Percentiles rank a stretch among this genome's conserved stretches.
Evolutionary conservation across 257 asterid species (phyloP).

Genomic region (Prunella vulgaris): DNA sequence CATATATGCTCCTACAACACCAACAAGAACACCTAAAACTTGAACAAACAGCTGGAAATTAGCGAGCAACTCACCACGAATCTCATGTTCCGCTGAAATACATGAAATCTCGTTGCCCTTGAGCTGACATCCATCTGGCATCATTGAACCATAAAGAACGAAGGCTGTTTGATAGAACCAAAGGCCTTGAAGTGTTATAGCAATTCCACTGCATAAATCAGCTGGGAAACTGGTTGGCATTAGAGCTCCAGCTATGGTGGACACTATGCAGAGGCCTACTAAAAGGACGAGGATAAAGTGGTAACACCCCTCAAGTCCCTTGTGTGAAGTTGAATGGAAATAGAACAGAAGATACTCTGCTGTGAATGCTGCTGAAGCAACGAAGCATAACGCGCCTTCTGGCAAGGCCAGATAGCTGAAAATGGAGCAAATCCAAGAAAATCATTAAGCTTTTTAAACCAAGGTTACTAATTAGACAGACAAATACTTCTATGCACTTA

Average conservation of each 20-base stretch:
- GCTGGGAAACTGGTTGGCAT: conserved; percentile 75
- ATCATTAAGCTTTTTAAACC: neutral
- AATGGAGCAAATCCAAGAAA: conserved; percentile 3
- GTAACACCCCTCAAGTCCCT: conserved; percentile 91
- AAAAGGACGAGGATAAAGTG: conserved; percentile 88
- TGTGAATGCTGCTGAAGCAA: conserved; percentile 73
- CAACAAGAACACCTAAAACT: conserved; percentile 52
- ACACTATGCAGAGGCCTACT: conserved; percentile 68
- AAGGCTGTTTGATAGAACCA: conserved; percentile 99
- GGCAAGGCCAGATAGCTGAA: conserved; percentile 80
- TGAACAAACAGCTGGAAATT: conserved; percentile 63
- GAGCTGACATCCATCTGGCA: conserved; percentile 77
- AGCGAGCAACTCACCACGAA: conserved; percentile 72
- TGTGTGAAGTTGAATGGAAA: conserved; percentile 94
- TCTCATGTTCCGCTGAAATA: conserved; percentile 47
- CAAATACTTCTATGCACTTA: neutral
- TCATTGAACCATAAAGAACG: conserved; percentile 91
- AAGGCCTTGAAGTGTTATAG: conserved; percentile 86
- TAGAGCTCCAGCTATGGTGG: conserved; percentile 69
- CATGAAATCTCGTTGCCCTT: conserved; percentile 47
- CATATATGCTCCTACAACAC: conserved; percentile 48
- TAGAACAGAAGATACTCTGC: conserved; percentile 85
- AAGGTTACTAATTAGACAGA: neutral
- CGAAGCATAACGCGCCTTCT: conserved; percentile 65
- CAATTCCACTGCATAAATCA: conserved; percentile 68